Conservation (phyloP, 2,329 filamentous ascomycete species). For the Ustulina deusta region DNA sequence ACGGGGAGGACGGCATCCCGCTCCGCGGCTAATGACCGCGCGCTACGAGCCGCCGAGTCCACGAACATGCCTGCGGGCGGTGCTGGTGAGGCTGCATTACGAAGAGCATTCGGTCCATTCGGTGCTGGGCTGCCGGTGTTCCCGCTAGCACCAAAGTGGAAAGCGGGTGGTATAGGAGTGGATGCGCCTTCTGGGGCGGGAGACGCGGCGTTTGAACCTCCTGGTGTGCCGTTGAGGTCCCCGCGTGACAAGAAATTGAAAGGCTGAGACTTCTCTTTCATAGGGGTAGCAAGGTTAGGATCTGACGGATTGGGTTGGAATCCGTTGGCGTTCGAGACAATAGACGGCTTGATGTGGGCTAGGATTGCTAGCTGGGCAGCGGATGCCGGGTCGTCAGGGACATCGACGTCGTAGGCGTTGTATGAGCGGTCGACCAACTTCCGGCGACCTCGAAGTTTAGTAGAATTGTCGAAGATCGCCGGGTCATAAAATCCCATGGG, state of each 20-base stretch:
- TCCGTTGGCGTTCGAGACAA: constrained; percentile 61
- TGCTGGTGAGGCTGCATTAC: constrained; percentile 49
- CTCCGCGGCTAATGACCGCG: constrained; percentile 68
- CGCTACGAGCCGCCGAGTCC: constrained; percentile 63
- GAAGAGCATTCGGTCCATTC: constrained; percentile 54
- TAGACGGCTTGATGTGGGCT: constrained; percentile 69
- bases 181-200: constrained; percentile 82
- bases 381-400: constrained; percentile 89
- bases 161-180: constrained; percentile 72
- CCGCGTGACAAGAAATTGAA: constrained; percentile 78
- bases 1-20: constrained; percentile 85
- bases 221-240: constrained; percentile 80
- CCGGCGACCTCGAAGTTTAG: constrained; percentile 82
- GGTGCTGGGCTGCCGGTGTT: constrained; percentile 54
- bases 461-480: constrained; percentile 82
- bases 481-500: constrained; percentile 96
- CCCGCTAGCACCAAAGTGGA: constrained; percentile 66
- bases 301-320: constrained; percentile 54
- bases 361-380: constrained; percentile 80
- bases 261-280: constrained; percentile 73
- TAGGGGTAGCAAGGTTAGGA: constrained; percentile 67
- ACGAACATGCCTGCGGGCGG: constrained; percentile 61
- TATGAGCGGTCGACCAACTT: constrained; percentile 88
- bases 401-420: constrained; percentile 90
- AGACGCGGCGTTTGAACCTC: constrained; percentile 87